Evolutionary conservation across 176 grass and related monocot species (phyloP).

Genomic region (Oryza glaberrima): DNA sequence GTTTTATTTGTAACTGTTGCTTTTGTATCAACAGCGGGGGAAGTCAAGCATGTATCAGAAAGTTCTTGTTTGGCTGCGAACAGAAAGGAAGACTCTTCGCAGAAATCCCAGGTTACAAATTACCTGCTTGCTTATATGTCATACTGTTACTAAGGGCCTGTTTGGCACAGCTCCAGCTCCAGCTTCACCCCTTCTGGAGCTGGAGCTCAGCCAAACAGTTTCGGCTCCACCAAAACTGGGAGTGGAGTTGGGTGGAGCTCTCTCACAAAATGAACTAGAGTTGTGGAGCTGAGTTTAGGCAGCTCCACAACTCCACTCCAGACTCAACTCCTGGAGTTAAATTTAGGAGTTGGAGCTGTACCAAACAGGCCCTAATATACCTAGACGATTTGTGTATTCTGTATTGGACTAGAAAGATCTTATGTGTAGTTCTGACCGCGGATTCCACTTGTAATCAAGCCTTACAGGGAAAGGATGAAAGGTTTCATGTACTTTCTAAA

Average conservation of each 20-base stretch:
- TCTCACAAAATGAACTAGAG: too few species aligned
- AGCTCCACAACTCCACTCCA: too few species aligned
- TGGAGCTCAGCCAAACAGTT: too few species aligned
- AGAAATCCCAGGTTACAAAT: conserved; percentile 51
- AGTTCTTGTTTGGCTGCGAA: conserved; percentile 38
- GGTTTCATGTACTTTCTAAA: conserved; percentile 36
- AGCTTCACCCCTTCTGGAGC: too few species aligned
- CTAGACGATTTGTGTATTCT: conserved; percentile 7
- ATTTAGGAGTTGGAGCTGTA: too few species aligned
- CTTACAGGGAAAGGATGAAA: conserved; percentile 29
- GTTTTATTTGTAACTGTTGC: conserved; percentile 26
- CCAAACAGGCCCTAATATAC: not conserved
- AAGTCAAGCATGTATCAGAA: conserved; percentile 35
- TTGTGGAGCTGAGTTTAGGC: too few species aligned
- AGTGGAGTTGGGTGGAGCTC: too few species aligned
- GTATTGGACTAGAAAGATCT: conserved; percentile 22
- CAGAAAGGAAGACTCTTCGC: conserved; percentile 25
- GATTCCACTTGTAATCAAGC: conserved; percentile 22
- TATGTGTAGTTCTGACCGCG: conserved; percentile 41
- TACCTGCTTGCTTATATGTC: not conserved
- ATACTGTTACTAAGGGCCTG: not conserved
- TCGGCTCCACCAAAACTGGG: too few species aligned
- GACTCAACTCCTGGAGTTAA: too few species aligned
- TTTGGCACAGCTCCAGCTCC: too few species aligned
- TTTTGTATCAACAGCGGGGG: conserved; percentile 22